phyloP scores from a whole-genome alignment of 73 alveolate species.

The Paramecium caudatum region DNA sequence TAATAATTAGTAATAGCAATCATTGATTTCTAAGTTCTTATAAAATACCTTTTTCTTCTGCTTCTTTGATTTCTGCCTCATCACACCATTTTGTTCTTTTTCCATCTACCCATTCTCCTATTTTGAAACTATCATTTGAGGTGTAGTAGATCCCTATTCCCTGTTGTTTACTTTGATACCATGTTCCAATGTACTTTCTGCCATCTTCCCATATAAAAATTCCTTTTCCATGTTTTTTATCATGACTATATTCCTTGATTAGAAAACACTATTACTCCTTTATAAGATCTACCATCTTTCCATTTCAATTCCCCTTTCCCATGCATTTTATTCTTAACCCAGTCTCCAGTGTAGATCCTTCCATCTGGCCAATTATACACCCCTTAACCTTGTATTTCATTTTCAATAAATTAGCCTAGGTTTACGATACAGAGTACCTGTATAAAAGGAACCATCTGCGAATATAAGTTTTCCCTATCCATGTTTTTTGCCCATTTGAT shows the following conservation, averaged over 20 bases:
- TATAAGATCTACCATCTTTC: slow-evolving; percentile 85
- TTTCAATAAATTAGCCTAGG: slow-evolving; percentile 68
- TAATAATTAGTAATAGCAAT: too few species aligned
- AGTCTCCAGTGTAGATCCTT: slow-evolving; percentile 81
- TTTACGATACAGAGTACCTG: slow-evolving; percentile 76
- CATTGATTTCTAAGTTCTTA: slow-evolving; percentile 43
- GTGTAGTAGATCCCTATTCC: slow-evolving; percentile 76
- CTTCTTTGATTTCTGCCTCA: slow-evolving; percentile 24
- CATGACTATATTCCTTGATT: slow-evolving; percentile 73
- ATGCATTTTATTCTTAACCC: slow-evolving; percentile 84
- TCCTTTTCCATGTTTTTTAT: slow-evolving; percentile 85
- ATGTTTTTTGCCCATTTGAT: slow-evolving; percentile 91
- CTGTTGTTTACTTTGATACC: slow-evolving; percentile 79
- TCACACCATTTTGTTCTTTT: slow-evolving; percentile 64
- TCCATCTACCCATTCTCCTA: slow-evolving; percentile 79
- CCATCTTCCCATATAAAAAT: slow-evolving; percentile 81
- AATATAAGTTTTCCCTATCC: slow-evolving; percentile 86
- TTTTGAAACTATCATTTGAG: slow-evolving; percentile 66
- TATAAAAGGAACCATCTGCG: slow-evolving; percentile 83
- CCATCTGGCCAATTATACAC: slow-evolving; percentile 84
- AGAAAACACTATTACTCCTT: slow-evolving; percentile 74
- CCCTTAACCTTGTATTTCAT: slow-evolving; percentile 84
- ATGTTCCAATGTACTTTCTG: slow-evolving; percentile 74
- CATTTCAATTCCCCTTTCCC: slow-evolving; percentile 82
- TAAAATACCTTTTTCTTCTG: slow-evolving; percentile 3